Evolutionary conservation across 805 yeast species (phyloP), one percentile per base, ranked within the genome.

Genomic region (Candida nemodendra): DNA sequence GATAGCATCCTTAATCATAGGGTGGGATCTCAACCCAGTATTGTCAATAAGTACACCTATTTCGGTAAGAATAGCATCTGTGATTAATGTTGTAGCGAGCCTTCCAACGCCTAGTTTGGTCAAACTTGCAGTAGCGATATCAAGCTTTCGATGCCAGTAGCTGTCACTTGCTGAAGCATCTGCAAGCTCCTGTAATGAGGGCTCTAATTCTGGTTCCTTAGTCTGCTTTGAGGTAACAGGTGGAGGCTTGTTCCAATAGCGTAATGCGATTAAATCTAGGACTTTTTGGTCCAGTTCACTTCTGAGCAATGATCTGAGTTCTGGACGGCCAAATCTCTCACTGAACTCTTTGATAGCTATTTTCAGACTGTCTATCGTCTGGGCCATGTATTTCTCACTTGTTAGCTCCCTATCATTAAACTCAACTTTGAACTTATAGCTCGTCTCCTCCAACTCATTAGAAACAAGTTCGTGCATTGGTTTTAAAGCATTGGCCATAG

Each of bases 101-200:
- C 99, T 74, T 5, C 99, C 99, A 33, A 93, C 83, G 1, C 99
- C 99, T 18, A 88, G 71, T 57, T 91, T 95, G 0, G 99, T 93
- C 35, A 91, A 67, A 27, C 86, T 78, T 9, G 91, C 81, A 0
- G 95, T 78, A 0, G 96, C 76, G 32, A 87, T 68, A 53, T 93
- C 99, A 19, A 93, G 65, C 61, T 88, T 89, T 48, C 83, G 74
- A 40, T 80, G 85, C 99, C 99, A 93, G 55, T 80, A 85, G 13
- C 80, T 64, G 59, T 89, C 90, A 47, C 84, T 89, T 15, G 74
- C 71, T 9, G 71, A 60, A 26, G 82, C 69, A 27, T 68, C 71
- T 1, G 81, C 68, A 19, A 90, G 65, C 39, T 79, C 82, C 21
- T 67, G 61, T 33, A 82, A 54, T 22, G 74, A 63, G 4, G 79